These are phyloP conservation scores for Suhomyces maxii DNA, from an alignment of 1,139 yeast genomes.

Conservation along the genomic window DNA sequence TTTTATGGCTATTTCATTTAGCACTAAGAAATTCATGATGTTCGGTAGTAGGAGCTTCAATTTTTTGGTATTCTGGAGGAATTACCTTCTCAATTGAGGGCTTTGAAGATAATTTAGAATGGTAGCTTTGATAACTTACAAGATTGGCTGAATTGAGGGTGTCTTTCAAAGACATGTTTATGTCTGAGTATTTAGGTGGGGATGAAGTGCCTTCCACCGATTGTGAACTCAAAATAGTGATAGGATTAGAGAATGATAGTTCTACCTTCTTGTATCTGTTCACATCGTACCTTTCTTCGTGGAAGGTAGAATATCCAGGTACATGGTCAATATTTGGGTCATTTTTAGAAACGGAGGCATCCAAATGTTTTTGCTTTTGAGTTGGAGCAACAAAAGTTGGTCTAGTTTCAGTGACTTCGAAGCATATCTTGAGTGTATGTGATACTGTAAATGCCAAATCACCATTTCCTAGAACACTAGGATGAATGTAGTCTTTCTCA, in stretches of 20 bases:
- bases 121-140: not conserved
- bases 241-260: slow-evolving; percentile 17
- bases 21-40: too few species aligned
- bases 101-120: not conserved
- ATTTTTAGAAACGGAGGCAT: too few species aligned
- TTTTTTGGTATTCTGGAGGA: not conserved
- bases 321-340: too few species aligned
- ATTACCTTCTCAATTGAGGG: not conserved
- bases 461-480: slow-evolving; percentile 8
- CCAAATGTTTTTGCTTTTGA: not conserved
- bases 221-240: slow-evolving; percentile 14
- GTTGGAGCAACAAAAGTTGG: not conserved
- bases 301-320: slow-evolving; percentile 15
- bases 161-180: too few species aligned
- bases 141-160: not conserved
- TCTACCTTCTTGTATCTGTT: slow-evolving; percentile 15
- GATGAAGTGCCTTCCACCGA: slow-evolving; percentile 13
- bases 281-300: slow-evolving; percentile 8
- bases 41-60: not conserved
- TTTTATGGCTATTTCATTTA: too few species aligned
- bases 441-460: slow-evolving; percentile 12
- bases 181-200: slow-evolving; percentile 14
- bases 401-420: slow-evolving; percentile 15
- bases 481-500: slow-evolving; percentile 12
- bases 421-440: slow-evolving; percentile 14